Conservation (phyloP, 305 asterid species). For the Fraxinus paxiana region DNA sequence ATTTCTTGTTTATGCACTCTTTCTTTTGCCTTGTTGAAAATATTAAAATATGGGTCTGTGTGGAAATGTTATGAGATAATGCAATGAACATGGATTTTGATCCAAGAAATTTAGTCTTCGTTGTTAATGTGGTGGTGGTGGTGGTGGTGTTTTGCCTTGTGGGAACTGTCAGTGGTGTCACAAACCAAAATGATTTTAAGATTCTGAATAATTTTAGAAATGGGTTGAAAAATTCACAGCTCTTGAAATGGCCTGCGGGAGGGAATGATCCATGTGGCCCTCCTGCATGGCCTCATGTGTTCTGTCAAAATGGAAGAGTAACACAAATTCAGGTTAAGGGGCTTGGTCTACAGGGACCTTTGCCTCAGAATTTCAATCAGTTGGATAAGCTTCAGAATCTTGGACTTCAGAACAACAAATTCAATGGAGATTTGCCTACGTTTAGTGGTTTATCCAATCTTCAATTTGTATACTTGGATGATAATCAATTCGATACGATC, state of each 20-base stretch:
- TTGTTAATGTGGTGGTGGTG: slow-evolving; percentile 28
- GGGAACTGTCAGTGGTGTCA: slow-evolving; percentile 38
- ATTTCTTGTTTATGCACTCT: not conserved
- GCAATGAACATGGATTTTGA: slow-evolving; percentile 32
- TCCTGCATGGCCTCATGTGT: slow-evolving; percentile 73
- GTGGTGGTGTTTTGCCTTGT: slow-evolving; percentile 23
- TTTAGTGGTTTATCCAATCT: slow-evolving; percentile 69
- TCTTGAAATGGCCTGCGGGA: slow-evolving; percentile 60
- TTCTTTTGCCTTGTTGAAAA: slow-evolving; percentile 6
- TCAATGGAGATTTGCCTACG: slow-evolving; percentile 55
- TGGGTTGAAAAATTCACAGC: slow-evolving; percentile 60
- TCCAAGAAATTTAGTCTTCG: slow-evolving; percentile 28
- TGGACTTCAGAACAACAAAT: slow-evolving; percentile 65
- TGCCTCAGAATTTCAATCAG: slow-evolving; percentile 65
- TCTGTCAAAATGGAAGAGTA: slow-evolving; percentile 65
- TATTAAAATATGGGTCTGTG: slow-evolving; percentile 23
- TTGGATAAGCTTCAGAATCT: slow-evolving; percentile 51
- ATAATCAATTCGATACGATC: slow-evolving; percentile 57
- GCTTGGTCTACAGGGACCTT: slow-evolving; percentile 59
- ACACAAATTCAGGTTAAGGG: slow-evolving; percentile 80
- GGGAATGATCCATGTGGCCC: slow-evolving; percentile 84
- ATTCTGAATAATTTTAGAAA: slow-evolving; percentile 55
- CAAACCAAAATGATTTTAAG: slow-evolving; percentile 62
- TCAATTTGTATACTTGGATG: slow-evolving; percentile 60
- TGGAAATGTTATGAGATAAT: slow-evolving; percentile 25